Evolutionary conservation across 768 basidiomycete genomes (phyloP), one percentile per base, ranked within the genome.

Genomic region (Auriscalpium orientale): DNA sequence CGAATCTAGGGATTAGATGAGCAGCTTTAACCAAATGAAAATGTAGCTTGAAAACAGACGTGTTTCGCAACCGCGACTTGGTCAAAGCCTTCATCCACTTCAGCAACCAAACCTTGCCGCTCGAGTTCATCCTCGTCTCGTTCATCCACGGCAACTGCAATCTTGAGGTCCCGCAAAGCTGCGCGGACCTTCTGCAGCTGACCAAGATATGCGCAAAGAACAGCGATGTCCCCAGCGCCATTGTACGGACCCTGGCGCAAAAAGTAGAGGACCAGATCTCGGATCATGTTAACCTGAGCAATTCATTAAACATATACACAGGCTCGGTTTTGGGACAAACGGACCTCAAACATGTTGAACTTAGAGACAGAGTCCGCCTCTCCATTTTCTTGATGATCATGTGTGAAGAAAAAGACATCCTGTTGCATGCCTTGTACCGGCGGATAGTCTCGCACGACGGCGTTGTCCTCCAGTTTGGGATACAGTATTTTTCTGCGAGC

Each of bases 131-230:
- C 77, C 63, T 83, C 76, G 60, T 90, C 88, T 13, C 81, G 74
- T 49, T 88, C 87, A 54, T 89, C 87, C 35, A 90, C 79, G 20
- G 83, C 70, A 3, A 88, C 78, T 0, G 83, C 77, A 33, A 91
- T 76, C 54, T 79, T 74, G 18, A 62, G 49, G 1, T 67, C 62
- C 8, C 63, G 58, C 3, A 82, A 62, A 1, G 72, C 74, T 20
- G 75, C 75, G 20, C 77, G 68, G 2, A 82, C 66, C 48, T 71
- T 68, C 22, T 74, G 70, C 22, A 82, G 67, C 47, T 81, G 80
- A 0, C 81, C 79, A 1, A 80, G 67, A 55, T 82, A 80, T 0
- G 79, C 79, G 58, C 77, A 79, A 9, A 83, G 67, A 9, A 83
- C 76, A 8, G 80, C 80, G 13, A 83, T 79, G 49, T 78, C 77